Evolutionary conservation across 495 filamentous ascomycete genomes (phyloP), one percentile per base, ranked within the genome.

Genomic region (Xylaria intraflava): DNA sequence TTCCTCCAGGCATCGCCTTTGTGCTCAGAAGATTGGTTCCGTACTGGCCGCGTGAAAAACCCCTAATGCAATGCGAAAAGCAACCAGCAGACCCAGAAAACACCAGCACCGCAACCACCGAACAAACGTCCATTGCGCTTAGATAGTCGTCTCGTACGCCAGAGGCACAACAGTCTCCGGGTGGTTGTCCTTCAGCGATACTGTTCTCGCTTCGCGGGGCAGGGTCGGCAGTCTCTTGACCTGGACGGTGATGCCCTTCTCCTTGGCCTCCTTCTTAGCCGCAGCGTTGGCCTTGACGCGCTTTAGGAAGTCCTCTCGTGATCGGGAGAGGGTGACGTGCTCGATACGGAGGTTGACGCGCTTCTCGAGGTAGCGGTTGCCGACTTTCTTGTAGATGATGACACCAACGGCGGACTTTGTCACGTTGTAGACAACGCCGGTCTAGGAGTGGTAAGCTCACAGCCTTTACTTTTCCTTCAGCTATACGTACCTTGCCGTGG

Each of bases 361-460:
- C 88, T 98, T 97, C 87, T 97, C 93, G 70, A 98, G 78, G 83
- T 95, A 97, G 62, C 93, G 88, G 83, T 96, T 90, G 78, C 87
- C 85, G 71, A 98, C 93, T 69, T 88, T 85, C 84, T 95, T 95
- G 87, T 96, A 91, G 73, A 98, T 86, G 78, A 96, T 94, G 73
- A 98, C 88, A 71, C 93, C 93, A 68, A 97, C 88, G 61, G 86
- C 86, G 69, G 81, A 87, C 82, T 95, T 94, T 71, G 92, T 96
- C 62, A 95, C 90, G 79, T 95, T 96, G 84, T 95, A 95, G 79
- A 96, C 79, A 64, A 96, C 88, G 69, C 90, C 91, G 58, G 90
- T 96, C 85, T 89, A 17, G 35, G 11, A 41, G 8, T 1, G 14
- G 36, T 50, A 14, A 50, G 47, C 19, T n/a, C 22, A 19, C 9